Conservation (phyloP, 768 basidiomycete genomes). For the Amanita rimosa region DNA sequence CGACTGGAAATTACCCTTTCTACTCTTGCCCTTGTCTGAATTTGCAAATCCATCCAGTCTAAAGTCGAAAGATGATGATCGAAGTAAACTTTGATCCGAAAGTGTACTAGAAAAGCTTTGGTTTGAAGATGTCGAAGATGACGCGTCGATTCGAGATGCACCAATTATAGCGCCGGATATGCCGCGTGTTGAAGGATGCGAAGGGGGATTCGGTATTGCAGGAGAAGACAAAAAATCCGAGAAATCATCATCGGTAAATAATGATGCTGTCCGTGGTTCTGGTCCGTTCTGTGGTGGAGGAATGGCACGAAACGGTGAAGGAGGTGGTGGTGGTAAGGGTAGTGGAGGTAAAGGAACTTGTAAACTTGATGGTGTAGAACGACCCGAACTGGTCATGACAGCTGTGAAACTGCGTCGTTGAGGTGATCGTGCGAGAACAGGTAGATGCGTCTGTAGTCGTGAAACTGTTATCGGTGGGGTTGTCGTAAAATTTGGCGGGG, state of each 20-base stretch:
- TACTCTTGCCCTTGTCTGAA: background rate
- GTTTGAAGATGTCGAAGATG: conserved; percentile 12
- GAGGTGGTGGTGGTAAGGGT: background rate
- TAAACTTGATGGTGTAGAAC: background rate
- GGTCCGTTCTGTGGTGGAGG: background rate
- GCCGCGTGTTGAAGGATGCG: background rate
- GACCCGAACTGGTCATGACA: conserved; percentile 17
- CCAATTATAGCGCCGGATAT: background rate
- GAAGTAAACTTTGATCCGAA: conserved; percentile 8
- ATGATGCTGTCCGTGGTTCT: background rate
- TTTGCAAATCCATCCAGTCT: background rate
- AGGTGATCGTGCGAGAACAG: conserved; percentile 1
- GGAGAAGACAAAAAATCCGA: conserved; percentile 24
- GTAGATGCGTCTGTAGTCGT: conserved; percentile 5
- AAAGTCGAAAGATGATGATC: background rate
- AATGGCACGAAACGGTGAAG: background rate
- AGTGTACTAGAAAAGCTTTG: conserved; percentile 12
- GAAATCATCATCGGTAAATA: conserved; percentile 40
- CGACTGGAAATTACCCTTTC: background rate
- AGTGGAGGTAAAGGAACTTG: conserved; percentile 1
- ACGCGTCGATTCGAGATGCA: background rate
- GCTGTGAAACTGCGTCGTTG: conserved; percentile 14
- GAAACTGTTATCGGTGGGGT: conserved; percentile 2
- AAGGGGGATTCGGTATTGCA: conserved; percentile 3
- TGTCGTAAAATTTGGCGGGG: background rate